A percentile compares a stretch with the other conserved stretches of the same genome.
Evolutionary conservation across 2,329 filamentous ascomycete species (phyloP).

Genomic region (Nothophaeocryptopus gaeumannii): DNA sequence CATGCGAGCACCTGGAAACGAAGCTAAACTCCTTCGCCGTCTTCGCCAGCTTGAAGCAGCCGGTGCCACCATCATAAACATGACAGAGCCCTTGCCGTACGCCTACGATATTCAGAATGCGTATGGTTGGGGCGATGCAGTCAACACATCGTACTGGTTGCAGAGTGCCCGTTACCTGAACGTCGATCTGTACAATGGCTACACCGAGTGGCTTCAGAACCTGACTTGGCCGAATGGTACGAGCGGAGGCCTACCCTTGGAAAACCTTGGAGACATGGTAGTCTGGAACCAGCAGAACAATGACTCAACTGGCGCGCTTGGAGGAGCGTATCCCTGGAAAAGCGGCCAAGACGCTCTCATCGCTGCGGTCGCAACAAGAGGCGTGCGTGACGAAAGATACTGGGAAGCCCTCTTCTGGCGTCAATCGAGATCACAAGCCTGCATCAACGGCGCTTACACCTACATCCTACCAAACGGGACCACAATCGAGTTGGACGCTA

Average conservation of each 20-base stretch:
- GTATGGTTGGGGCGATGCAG: conserved; percentile 10
- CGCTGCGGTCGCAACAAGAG: conserved; percentile 59
- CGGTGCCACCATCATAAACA: conserved; percentile 66
- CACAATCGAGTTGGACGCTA: conserved; percentile 51
- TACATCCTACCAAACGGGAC: neutral
- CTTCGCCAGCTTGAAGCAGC: conserved; percentile 41
- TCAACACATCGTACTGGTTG: conserved; percentile 12
- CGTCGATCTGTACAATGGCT: conserved; percentile 9
- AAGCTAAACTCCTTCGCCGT: conserved; percentile 3
- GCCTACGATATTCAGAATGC: conserved; percentile 9
- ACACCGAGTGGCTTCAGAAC: conserved; percentile 11
- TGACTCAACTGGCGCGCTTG: conserved; percentile 9
- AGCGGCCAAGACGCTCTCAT: conserved; percentile 63
- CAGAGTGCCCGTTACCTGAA: conserved; percentile 7
- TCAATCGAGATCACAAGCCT: conserved; percentile 23
- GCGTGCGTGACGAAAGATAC: conserved; percentile 63
- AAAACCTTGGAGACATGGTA: conserved; percentile 10
- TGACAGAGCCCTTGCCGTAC: conserved; percentile 53
- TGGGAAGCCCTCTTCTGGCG: conserved; percentile 61
- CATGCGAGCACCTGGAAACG: conserved; percentile 38
- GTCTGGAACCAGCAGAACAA: conserved; percentile 13
- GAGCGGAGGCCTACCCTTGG: neutral
- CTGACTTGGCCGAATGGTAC: conserved; percentile 5
- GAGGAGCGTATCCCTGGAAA: conserved; percentile 7
- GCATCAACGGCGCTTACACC: conserved; percentile 38